A percentile compares a stretch with the other conserved stretches of the same genome.
Conservation (phyloP, 495 filamentous ascomycete genomes). For the Talaromyces borbonicus region DNA sequence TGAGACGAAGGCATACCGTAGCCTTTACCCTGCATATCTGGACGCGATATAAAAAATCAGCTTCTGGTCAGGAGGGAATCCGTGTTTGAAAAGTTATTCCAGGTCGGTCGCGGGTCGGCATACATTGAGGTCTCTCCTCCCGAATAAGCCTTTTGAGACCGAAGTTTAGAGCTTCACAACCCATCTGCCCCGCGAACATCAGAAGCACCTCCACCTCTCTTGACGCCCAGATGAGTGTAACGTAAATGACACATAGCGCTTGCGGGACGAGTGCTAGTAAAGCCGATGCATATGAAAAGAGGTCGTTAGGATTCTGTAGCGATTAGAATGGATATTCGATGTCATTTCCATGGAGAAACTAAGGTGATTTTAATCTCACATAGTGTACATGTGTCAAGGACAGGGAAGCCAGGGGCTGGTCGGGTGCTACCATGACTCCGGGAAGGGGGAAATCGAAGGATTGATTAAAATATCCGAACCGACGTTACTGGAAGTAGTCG, state of each 20-base stretch:
- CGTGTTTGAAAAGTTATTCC: not conserved
- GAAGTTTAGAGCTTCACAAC: slow-evolving; percentile 91
- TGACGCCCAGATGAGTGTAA: slow-evolving; percentile 77
- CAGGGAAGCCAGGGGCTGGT: slow-evolving; percentile 64
- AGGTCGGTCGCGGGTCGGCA: slow-evolving; percentile 11
- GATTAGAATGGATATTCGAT: not conserved
- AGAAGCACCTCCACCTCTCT: slow-evolving; percentile 83
- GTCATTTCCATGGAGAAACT: too few species aligned
- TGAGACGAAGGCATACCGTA: slow-evolving; percentile 99
- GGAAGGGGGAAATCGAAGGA: not conserved
- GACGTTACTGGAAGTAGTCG: too few species aligned
- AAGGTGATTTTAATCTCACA: slow-evolving; percentile 37
- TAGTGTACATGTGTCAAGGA: slow-evolving; percentile 96
- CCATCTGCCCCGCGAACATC: slow-evolving; percentile 87
- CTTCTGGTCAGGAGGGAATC: too few species aligned
- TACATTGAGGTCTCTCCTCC: slow-evolving; percentile 75
- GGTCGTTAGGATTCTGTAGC: slow-evolving; percentile 75
- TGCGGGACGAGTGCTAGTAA: slow-evolving; percentile 92
- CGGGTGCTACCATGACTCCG: slow-evolving; percentile 1
- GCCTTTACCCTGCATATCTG: slow-evolving; percentile 80
- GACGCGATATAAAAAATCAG: slow-evolving; percentile 6
- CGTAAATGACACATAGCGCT: slow-evolving; percentile 80
- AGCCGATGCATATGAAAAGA: slow-evolving; percentile 74
- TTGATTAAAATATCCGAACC: too few species aligned
- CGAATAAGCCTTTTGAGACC: slow-evolving; percentile 80